A percentile compares a stretch with the other conserved stretches of the same genome.
These are phyloP conservation scores for Taphrina populina DNA, from an alignment of 1,139 yeast species.

Conservation along the genomic window DNA sequence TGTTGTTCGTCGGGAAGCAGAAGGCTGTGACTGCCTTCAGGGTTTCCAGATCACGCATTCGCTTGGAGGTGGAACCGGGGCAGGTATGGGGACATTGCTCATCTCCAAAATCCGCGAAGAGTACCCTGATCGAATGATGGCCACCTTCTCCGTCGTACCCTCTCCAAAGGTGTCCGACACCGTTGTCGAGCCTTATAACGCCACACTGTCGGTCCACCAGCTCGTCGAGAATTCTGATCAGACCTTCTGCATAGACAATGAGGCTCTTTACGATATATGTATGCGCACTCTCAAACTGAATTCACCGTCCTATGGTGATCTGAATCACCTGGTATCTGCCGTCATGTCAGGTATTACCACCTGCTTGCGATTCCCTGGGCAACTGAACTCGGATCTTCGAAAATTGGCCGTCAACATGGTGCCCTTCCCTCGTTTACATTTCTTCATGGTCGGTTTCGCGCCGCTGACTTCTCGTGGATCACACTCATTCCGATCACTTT, in stretches of 20 bases:
- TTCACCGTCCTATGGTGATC: conserved; percentile 49
- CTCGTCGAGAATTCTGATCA: conserved; percentile 51
- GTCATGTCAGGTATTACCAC: conserved; percentile 54
- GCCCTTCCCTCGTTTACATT: conserved; percentile 52
- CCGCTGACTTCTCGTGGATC: conserved; percentile 51
- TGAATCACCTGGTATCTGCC: conserved; percentile 49
- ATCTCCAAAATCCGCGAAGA: conserved; percentile 50
- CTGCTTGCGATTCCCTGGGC: conserved; percentile 52
- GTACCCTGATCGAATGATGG: conserved; percentile 52
- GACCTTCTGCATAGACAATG: conserved; percentile 52
- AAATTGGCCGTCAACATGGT: conserved; percentile 52
- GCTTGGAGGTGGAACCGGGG: conserved; percentile 53
- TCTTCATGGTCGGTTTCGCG: conserved; percentile 52
- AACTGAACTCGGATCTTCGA: conserved; percentile 51
- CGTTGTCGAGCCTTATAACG: conserved; percentile 51
- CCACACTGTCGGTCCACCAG: conserved; percentile 50
- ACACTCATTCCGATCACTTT: conserved; percentile 47
- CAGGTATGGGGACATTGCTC: conserved; percentile 51
- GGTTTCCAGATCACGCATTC: conserved; percentile 54
- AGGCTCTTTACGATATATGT: conserved; percentile 51
- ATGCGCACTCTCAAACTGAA: conserved; percentile 47
- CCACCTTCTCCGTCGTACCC: conserved; percentile 52
- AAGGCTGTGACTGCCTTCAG: conserved; percentile 50
- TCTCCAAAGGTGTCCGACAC: conserved; percentile 52
- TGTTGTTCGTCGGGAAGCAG: conserved; percentile 52